These are phyloP conservation scores for Dissophora globulifera DNA, from an alignment of 192 early-diverging fungal genomes.

Conservation along the genomic window DNA sequence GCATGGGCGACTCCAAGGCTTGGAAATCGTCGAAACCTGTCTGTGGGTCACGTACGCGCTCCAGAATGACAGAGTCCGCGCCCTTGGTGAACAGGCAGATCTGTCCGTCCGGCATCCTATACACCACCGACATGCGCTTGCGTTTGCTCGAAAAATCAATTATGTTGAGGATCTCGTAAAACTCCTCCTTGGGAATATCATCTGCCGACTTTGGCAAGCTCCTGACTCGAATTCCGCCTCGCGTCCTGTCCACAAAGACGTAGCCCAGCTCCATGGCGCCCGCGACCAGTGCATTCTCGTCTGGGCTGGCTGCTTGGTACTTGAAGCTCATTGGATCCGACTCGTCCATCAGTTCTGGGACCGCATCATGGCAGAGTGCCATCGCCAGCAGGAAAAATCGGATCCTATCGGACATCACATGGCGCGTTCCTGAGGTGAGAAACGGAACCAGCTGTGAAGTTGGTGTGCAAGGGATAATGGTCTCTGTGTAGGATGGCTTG, in stretches of 20 bases:
- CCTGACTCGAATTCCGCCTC: constrained; percentile 48
- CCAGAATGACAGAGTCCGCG: constrained; percentile 88
- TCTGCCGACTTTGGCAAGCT: constrained; percentile 11
- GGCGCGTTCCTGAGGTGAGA: constrained; percentile 38
- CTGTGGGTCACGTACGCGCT: constrained; percentile 59
- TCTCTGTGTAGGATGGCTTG: constrained; percentile 39
- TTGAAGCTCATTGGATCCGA: constrained; percentile 66
- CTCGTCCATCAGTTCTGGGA: constrained; percentile 74
- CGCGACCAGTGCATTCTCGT: constrained; percentile 84
- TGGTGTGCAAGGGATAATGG: constrained; percentile 45
- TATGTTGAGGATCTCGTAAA: constrained; percentile 73
- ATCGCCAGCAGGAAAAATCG: constrained; percentile 80
- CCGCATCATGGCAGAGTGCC: constrained; percentile 84
- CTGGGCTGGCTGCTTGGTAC: constrained; percentile 87
- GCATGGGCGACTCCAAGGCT: constrained; percentile 24
- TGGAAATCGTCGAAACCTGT: constrained; percentile 35
- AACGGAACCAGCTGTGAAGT: constrained; percentile 50
- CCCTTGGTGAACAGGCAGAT: constrained; percentile 91
- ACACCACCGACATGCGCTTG: constrained; percentile 90
- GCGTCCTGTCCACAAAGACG: constrained; percentile 68
- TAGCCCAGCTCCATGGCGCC: constrained; percentile 83
- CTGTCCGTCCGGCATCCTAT: constrained; percentile 74
- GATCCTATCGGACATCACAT: constrained; percentile 57
- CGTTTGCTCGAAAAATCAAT: constrained; percentile 89
- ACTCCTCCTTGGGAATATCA: constrained; percentile 31